phyloP scores from a whole-genome alignment of 2,329 filamentous ascomycete genomes.

The Lasiodiplodia sp. region DNA sequence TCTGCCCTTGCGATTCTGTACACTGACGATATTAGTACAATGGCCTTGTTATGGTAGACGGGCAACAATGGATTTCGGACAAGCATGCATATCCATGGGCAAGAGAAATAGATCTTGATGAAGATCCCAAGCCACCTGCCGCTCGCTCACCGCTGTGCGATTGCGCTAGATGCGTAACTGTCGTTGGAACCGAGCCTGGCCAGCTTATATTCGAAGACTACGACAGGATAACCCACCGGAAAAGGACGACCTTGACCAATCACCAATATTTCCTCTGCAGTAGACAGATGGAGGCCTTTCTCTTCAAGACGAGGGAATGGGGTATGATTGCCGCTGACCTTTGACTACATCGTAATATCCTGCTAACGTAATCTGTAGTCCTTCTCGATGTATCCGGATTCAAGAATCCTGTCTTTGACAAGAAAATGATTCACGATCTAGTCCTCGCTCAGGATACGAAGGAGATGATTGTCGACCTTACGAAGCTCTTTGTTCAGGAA shows the following conservation, averaged over 20 bases:
- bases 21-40: constrained; percentile 10
- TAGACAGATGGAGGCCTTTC: not conserved
- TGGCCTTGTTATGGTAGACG: constrained; percentile 33
- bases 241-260: not conserved
- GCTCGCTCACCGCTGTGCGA: constrained; percentile 28
- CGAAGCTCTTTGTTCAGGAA: not conserved
- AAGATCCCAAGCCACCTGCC: constrained; percentile 22
- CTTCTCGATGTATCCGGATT: not conserved
- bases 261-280: not conserved
- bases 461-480: not conserved
- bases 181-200: constrained; percentile 17
- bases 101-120: constrained; percentile 26
- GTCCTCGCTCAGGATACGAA: not conserved
- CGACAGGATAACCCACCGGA: not conserved
- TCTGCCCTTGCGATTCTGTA: accelerated
- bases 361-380: not conserved
- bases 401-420: not conserved
- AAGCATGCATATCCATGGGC: not conserved
- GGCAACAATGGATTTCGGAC: constrained; percentile 21
- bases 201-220: not conserved
- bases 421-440: not conserved
- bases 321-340: not conserved
- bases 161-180: constrained; percentile 30
- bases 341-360: accelerated
- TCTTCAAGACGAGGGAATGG: constrained; percentile 12